phyloP scores from a whole-genome alignment of 2,329 filamentous ascomycete species.

The Monosporascus sp. region DNA sequence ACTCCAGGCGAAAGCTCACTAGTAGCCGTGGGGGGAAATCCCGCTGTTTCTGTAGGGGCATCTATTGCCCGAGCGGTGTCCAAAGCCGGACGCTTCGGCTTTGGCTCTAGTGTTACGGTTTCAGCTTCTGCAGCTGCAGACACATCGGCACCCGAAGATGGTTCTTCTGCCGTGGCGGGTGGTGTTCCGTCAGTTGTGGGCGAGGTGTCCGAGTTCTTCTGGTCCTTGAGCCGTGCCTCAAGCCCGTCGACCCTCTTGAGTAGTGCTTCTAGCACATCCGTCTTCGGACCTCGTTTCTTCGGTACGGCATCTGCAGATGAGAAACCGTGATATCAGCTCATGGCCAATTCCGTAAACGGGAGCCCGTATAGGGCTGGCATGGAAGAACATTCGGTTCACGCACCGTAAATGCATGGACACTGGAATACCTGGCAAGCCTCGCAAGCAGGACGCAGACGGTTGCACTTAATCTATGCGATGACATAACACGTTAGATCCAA shows the following conservation, averaged over 20 bases:
- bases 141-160: constrained; percentile 15
- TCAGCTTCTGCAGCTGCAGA: constrained; percentile 15
- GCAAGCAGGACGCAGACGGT: constrained; percentile 75
- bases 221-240: constrained; percentile 72
- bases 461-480: constrained; percentile 75
- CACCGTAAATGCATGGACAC: constrained; percentile 84
- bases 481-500: constrained; percentile 15
- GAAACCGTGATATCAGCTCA: constrained; percentile 5
- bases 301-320: constrained; percentile 67
- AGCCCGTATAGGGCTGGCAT: constrained; percentile 6
- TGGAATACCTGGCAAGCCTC: constrained; percentile 88
- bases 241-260: constrained; percentile 81
- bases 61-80: constrained; percentile 32
- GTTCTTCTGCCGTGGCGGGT: constrained; percentile 21
- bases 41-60: constrained; percentile 28
- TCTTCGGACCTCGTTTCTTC: constrained; percentile 86
- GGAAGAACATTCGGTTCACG: constrained; percentile 20
- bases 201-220: constrained; percentile 43
- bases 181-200: constrained; percentile 30
- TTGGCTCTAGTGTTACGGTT: constrained; percentile 32
- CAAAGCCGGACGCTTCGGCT: constrained; percentile 34
- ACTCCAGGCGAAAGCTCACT: constrained; percentile 44
- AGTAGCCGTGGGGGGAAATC: constrained; percentile 36
- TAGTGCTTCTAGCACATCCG: constrained; percentile 78
- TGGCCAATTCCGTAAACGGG: background rate